Base-by-base conservation (phyloP, 1,139 yeast species). In the Yamadazyma conglobata region DNA sequence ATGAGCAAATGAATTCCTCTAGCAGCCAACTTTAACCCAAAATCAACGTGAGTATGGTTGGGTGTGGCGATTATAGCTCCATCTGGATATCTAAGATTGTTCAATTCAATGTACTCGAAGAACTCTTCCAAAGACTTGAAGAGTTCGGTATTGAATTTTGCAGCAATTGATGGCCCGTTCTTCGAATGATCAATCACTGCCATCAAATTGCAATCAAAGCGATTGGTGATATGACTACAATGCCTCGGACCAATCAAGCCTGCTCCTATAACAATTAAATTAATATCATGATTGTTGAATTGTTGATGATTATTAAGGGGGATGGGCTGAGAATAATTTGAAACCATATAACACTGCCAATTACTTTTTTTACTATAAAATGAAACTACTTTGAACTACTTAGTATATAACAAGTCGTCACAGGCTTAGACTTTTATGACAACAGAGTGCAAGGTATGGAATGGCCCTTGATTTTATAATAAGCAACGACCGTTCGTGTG, bases 241-340 rank as follows among this genome's bases (percentile, higher is more conserved):
- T 64, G 71, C 26, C 71, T 52, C 5, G 70, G 70, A 0, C 71
- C 70, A 17, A 64, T 63, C 11, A 64, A 47, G 0, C 71, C 71
- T 4, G 67, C 68, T 4, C 70, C 70, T 15, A 44, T 32, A 6
- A 44, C 44, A 8, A 44, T 37, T 11, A 44, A 33, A 25, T 21
- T 36, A n/a, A 39, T 11, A 6, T 15, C 19, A 17, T 22, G n/a
- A 10, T 20, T 10, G 11, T 20, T 6, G 9, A 9, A 9, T 6
- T 17, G 19, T 6, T 17, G 9, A 17, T 9, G 19, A n/a, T n/a
- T n/a, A n/a, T n/a, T n/a, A n/a, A n/a, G n/a, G n/a, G n/a, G n/a
- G n/a, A n/a, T n/a, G n/a, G n/a, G n/a, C n/a, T n/a, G n/a, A n/a
- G n/a, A n/a, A n/a, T n/a, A n/a, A n/a, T n/a, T n/a, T n/a, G n/a